Evolutionary conservation across 106 monocot species (phyloP).

Genomic region (Dioscorea dumetorum): DNA sequence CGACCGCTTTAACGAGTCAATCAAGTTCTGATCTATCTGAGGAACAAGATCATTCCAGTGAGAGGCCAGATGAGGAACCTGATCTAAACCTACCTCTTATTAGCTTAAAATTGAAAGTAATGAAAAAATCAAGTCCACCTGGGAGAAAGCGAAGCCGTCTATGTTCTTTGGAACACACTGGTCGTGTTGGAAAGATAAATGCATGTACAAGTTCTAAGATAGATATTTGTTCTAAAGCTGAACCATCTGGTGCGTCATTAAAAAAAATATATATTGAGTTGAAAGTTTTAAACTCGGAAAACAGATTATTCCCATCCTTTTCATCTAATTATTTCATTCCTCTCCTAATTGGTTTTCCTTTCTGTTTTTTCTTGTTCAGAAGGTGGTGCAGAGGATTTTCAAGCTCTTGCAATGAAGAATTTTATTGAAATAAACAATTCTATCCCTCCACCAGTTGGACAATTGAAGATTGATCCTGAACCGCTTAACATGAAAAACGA

Average conservation of each 20-base stretch:
- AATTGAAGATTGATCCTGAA: not conserved
- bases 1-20: not conserved
- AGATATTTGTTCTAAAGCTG: not conserved
- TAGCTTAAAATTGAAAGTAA: conserved; percentile 26
- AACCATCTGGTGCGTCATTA: conserved; percentile 4
- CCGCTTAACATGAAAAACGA: conserved; percentile 23
- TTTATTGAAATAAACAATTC: not conserved
- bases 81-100: conserved; percentile 57
- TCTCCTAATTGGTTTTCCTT: conserved; percentile 1
- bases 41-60: not conserved
- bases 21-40: not conserved
- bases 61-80: conserved; percentile 20
- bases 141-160: conserved; percentile 17
- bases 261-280: not conserved
- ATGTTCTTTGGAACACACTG: conserved; percentile 1
- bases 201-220: not conserved
- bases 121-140: not conserved
- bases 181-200: not conserved
- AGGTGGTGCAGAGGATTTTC: conserved; percentile 9
- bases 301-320: not conserved
- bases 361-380: conserved; percentile 12
- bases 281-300: not conserved
- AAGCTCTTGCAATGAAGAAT: not conserved
- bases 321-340: not conserved
- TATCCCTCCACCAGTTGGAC: not conserved